These are phyloP conservation scores for Fraxinus sp. DNA, from an alignment of 305 asterid genomes.

Conservation along the genomic window DNA sequence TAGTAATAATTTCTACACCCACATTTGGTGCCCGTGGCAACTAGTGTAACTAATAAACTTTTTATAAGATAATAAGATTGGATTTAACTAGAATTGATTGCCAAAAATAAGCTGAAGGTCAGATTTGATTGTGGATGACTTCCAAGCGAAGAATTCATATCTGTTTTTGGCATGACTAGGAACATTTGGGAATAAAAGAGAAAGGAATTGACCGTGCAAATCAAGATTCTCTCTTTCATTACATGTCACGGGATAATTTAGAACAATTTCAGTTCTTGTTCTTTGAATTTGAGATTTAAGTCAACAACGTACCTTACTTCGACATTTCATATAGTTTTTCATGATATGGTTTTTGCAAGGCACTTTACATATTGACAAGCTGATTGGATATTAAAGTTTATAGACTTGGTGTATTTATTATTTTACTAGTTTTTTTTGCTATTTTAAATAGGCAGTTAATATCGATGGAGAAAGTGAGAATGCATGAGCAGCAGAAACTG, in stretches of 20 bases:
- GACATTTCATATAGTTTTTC: background rate
- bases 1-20: background rate
- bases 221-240: background rate
- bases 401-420: no score
- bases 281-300: background rate
- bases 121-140: no score
- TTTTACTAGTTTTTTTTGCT: no score
- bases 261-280: background rate
- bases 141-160: no score
- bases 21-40: background rate
- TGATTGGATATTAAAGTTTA: background rate
- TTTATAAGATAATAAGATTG: background rate
- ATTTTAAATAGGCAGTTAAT: no score
- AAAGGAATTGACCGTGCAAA: no score
- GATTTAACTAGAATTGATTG: background rate
- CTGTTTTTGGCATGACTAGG: no score
- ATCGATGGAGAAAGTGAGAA: no score
- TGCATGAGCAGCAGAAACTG: no score
- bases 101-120: no score
- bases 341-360: background rate
- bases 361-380: background rate
- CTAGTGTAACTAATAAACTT: background rate
- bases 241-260: background rate
- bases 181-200: no score
- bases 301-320: background rate